These are phyloP conservation scores for Fusarium concolor DNA, from an alignment of 2,329 filamentous ascomycete species.

Conservation along the genomic window DNA sequence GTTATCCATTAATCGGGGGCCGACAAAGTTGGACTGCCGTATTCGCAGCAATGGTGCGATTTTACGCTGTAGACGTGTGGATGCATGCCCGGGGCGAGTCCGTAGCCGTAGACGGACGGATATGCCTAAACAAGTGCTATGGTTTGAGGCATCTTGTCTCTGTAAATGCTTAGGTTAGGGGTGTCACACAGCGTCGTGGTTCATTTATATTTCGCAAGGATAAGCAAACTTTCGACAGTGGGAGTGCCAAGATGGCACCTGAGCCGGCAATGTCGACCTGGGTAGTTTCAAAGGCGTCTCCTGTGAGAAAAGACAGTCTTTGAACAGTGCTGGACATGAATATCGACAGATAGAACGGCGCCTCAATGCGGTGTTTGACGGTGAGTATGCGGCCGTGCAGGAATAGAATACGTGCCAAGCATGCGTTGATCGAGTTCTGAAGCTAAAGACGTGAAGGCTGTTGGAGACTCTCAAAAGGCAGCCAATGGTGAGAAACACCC, in stretches of 20 bases:
- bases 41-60: constrained; percentile 37
- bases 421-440: constrained; percentile 25
- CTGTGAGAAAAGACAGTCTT: constrained; percentile 8
- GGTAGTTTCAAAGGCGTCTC: constrained; percentile 13
- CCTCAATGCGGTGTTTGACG: constrained; percentile 33
- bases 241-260: constrained; percentile 27
- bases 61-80: constrained; percentile 23
- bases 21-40: constrained; percentile 24
- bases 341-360: constrained; percentile 34
- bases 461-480: constrained; percentile 20
- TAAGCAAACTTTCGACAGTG: constrained; percentile 33
- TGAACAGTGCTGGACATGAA: constrained; percentile 19
- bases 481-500: constrained; percentile 10
- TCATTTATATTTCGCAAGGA: constrained; percentile 27
- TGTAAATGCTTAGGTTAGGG: constrained; percentile 17
- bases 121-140: constrained; percentile 29
- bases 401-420: constrained; percentile 24
- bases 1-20: constrained; percentile 16
- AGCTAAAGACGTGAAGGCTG: constrained; percentile 24
- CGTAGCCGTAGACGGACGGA: constrained; percentile 21
- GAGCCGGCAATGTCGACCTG: constrained; percentile 8
- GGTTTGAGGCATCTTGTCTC: constrained; percentile 23
- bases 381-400: constrained; percentile 26
- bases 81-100: constrained; percentile 38
- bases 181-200: constrained; percentile 33